Conservation (phyloP, 2,329 filamentous ascomycete genomes). For the Aspergillus ustus region DNA sequence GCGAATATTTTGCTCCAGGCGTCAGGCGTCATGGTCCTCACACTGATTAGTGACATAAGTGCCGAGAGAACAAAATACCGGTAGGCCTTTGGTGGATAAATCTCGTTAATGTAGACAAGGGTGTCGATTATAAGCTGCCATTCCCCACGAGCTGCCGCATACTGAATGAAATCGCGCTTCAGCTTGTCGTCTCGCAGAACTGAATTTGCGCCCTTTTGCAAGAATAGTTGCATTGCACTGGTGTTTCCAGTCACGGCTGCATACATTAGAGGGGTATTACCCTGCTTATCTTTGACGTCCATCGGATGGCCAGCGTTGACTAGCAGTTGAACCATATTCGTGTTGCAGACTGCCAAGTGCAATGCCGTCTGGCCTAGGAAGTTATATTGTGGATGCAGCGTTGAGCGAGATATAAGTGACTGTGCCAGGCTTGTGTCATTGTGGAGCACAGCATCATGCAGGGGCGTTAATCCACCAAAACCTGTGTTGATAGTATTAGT, state of each 20-base stretch:
- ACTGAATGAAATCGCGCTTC: neutral
- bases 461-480: neutral
- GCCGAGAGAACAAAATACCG: neutral
- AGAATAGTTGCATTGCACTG: neutral
- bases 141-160: neutral
- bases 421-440: neutral
- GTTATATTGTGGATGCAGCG: neutral
- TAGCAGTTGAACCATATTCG: neutral
- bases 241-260: neutral
- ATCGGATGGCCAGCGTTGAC: neutral
- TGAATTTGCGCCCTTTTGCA: neutral
- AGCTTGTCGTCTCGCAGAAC: neutral
- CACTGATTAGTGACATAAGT: neutral
- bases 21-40: neutral
- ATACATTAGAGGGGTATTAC: slow-evolving; percentile 2
- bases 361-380: neutral
- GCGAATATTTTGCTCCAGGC: neutral
- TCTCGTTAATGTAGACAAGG: neutral
- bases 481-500: neutral
- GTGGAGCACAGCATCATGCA: neutral
- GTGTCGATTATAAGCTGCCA: neutral
- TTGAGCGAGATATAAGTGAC: neutral
- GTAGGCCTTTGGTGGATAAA: neutral
- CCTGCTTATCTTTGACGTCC: neutral
- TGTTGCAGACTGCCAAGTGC: neutral